A percentile compares a stretch with the other conserved stretches of the same genome.
Evolutionary conservation across 768 basidiomycete genomes (phyloP).

Genomic region (Chiua virens): DNA sequence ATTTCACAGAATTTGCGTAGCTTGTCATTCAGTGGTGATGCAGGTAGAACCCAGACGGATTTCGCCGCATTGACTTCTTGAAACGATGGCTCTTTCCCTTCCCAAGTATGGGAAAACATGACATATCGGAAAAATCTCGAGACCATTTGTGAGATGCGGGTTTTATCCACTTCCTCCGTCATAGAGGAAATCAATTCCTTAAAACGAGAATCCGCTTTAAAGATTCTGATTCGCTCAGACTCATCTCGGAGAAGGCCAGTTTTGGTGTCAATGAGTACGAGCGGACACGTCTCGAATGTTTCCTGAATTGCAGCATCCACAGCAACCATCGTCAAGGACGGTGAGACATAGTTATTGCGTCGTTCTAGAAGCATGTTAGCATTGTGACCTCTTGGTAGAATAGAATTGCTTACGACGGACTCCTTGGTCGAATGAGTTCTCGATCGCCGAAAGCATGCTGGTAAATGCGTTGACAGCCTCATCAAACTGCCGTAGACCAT

Average conservation of each 20-base stretch:
- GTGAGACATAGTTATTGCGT: constrained; percentile 1
- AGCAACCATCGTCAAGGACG: not conserved
- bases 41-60: constrained; percentile 6
- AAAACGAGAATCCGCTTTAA: constrained; percentile 6
- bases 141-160: constrained; percentile 2
- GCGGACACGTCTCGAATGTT: constrained; percentile 4
- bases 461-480: constrained; percentile 5
- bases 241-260: constrained; percentile 9
- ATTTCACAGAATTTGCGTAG: constrained; percentile 9
- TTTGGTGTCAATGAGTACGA: constrained; percentile 9
- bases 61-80: constrained; percentile 9
- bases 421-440: not conserved
- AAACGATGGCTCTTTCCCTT: constrained; percentile 15
- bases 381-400: not conserved
- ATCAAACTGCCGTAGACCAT: constrained; percentile 3
- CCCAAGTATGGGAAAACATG: constrained; percentile 15
- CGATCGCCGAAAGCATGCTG: constrained; percentile 4
- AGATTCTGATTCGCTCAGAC: constrained; percentile 3
- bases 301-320: constrained; percentile 3
- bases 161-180: constrained; percentile 7
- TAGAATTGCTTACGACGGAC: constrained; percentile 1
- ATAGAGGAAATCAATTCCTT: constrained; percentile 10
- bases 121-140: constrained; percentile 13
- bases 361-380: not conserved
- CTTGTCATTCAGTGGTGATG: constrained; percentile 3